Percentiles rank a stretch among this genome's conserved stretches.
phyloP scores from a whole-genome alignment of 495 filamentous ascomycete genomes.

The Penicillium malachiteum region DNA sequence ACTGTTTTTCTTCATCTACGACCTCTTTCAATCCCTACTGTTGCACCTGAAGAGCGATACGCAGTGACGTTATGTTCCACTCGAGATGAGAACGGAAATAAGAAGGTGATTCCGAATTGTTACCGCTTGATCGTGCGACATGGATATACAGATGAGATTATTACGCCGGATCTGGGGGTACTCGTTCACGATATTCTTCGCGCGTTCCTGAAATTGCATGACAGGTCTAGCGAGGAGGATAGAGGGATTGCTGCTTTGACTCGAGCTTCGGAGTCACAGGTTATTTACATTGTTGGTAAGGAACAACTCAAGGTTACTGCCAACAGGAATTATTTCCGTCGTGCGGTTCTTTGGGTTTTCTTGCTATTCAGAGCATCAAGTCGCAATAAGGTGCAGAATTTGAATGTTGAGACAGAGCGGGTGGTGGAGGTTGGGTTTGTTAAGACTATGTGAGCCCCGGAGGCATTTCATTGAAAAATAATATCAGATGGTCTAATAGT shows the following conservation, averaged over 20 bases:
- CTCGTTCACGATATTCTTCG: slow-evolving; percentile 61
- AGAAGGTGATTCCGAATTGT: slow-evolving; percentile 48
- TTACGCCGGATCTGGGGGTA: slow-evolving; percentile 58
- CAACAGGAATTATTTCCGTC: slow-evolving; percentile 43
- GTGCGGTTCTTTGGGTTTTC: slow-evolving; percentile 52
- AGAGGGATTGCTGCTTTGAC: slow-evolving; percentile 38
- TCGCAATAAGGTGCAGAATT: slow-evolving; percentile 58
- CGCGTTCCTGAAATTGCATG: slow-evolving; percentile 41
- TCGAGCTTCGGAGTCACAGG: slow-evolving; percentile 55
- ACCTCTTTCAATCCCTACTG: slow-evolving; percentile 42
- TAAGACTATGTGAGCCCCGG: slow-evolving; percentile 38
- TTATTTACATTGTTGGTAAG: slow-evolving; percentile 72
- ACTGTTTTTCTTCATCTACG: slow-evolving; percentile 62
- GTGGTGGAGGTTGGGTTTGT: slow-evolving; percentile 70
- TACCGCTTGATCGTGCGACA: slow-evolving; percentile 65
- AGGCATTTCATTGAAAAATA: not conserved
- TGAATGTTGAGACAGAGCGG: slow-evolving; percentile 58
- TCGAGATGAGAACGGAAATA: slow-evolving; percentile 2
- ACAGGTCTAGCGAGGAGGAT: not conserved
- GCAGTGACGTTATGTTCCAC: slow-evolving; percentile 36
- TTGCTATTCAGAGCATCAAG: slow-evolving; percentile 69
- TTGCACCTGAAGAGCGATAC: slow-evolving; percentile 46
- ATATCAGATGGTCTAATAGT: not conserved
- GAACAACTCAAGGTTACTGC: slow-evolving; percentile 59
- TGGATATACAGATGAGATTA: slow-evolving; percentile 67